Base-by-base conservation (phyloP, 495 filamentous ascomycete species). In the Glarea lozoyensis region DNA sequence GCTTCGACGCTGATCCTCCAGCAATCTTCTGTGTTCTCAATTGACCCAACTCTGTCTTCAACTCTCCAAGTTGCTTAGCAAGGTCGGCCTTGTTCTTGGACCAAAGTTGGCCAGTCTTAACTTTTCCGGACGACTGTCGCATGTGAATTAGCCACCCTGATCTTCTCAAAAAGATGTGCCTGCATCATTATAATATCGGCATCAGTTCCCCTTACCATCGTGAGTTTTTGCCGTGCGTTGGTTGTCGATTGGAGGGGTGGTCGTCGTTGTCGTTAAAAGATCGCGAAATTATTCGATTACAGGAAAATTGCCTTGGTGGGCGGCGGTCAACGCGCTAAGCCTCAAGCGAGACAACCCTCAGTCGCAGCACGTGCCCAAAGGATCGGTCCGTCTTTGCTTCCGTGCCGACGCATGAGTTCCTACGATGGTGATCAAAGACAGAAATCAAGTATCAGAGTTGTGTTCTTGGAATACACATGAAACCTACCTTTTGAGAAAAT, bases 71-170 rank as follows among this genome's bases (percentile, higher is more conserved):
- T 69, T 96, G 88, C 76, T 89, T 88, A 64, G 76, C 76, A 66
- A 98, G 78, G 55, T 98, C 93, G 60, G 90, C 84, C 81, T 96
- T 96, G 81, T 75, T 85, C 88, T 99, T 99, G 69, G 81, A 80
- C 92, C 93, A 97, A 66, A 99, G 84, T 72, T 82, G 76, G 72
- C 74, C 79, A 65, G 88, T 78, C 79, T 94, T 96, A 69, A 97
- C 86, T 75, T 93, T 93, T 65, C 78, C 74, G 59, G 82, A 70
- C 72, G 88, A 93, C 88, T 90, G 60, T 54, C 37, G 49, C 47
- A 56, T 36, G 10, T 12, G 15, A 23, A 39, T 58, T 57, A 57
- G 54, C 50, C 45, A 24, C 39, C 25, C 12, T 43, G 16, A 20
- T 21, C 35, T 7, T 16, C 37, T 40, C n/a, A n/a, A n/a, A n/a